Evolutionary conservation across 371 early-diverging fungal genomes (phyloP).

Genomic region (Rhizopus microsporus): DNA sequence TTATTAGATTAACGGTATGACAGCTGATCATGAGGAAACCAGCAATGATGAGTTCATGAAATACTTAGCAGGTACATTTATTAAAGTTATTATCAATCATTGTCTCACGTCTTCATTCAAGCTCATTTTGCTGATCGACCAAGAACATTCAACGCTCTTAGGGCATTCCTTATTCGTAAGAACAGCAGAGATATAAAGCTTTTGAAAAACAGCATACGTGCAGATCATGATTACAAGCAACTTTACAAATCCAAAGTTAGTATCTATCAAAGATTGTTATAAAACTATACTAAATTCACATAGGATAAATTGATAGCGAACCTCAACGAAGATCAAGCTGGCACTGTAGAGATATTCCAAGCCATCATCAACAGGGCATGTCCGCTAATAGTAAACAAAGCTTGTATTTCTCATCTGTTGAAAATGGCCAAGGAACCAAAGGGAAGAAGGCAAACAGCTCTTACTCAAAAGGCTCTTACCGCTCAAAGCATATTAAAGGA

Average conservation of each 20-base stretch:
- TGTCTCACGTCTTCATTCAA: background rate
- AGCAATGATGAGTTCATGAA: constrained; percentile 41
- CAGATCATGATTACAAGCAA: constrained; percentile 30
- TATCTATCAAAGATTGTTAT: background rate
- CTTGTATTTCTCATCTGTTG: constrained; percentile 27
- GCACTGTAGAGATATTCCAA: constrained; percentile 67
- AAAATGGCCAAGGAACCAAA: constrained; percentile 10
- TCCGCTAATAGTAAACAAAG: constrained; percentile 52
- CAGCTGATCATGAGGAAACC: constrained; percentile 19
- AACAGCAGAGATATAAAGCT: constrained; percentile 24
- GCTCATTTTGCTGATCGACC: constrained; percentile 61
- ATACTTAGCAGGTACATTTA: constrained; percentile 44
- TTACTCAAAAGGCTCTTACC: constrained; percentile 14
- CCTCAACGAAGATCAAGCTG: constrained; percentile 62
- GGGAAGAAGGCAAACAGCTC: constrained; percentile 21
- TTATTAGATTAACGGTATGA: constrained; percentile 6
- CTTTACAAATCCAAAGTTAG: constrained; percentile 31
- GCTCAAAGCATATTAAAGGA: constrained; percentile 35
- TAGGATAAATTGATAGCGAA: constrained; percentile 68
- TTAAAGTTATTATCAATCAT: background rate
- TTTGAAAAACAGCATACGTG: constrained; percentile 21
- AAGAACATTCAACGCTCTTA: constrained; percentile 31
- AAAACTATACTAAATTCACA: background rate
- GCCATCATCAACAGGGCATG: constrained; percentile 64
- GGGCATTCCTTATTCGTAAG: constrained; percentile 25